Evolutionary conservation across 2,329 filamentous ascomycete genomes (phyloP).

Genomic region (Pezicula rhizophila): DNA sequence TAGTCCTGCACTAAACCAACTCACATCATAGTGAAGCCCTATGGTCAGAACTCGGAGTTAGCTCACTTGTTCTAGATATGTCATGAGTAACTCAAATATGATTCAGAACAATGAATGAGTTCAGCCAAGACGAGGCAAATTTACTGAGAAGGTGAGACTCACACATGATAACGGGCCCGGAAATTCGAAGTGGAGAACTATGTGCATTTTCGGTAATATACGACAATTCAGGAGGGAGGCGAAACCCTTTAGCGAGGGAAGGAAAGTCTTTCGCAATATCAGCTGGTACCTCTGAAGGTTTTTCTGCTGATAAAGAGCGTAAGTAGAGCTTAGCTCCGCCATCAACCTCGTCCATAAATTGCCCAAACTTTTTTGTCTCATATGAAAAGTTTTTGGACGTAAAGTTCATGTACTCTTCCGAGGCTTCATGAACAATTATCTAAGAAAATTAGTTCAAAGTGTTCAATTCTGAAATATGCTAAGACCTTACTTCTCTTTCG

Average conservation of each 20-base stretch:
- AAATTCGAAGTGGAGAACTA: slow-evolving; percentile 74
- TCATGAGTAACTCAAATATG: no score
- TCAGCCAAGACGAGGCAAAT: no score
- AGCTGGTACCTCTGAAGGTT: slow-evolving; percentile 65
- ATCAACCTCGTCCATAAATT: slow-evolving; percentile 57
- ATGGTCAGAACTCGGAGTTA: no score
- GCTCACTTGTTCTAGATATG: no score
- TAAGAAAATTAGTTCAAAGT: slow-evolving; percentile 27
- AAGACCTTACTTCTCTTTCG: slow-evolving; percentile 48
- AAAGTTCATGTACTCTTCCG: slow-evolving; percentile 68
- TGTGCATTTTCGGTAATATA: slow-evolving; percentile 59
- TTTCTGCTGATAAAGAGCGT: slow-evolving; percentile 65
- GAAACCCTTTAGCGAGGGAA: slow-evolving; percentile 61
- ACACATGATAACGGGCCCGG: slow-evolving; percentile 76
- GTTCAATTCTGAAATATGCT: slow-evolving; percentile 2
- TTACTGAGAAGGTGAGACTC: no score
- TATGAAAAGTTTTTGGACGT: slow-evolving; percentile 79
- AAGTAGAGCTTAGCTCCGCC: slow-evolving; percentile 64
- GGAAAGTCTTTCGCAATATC: slow-evolving; percentile 68
- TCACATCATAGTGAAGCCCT: slow-evolving; percentile 74
- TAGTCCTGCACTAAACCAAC: slow-evolving; percentile 16
- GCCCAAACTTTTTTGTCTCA: slow-evolving; percentile 57
- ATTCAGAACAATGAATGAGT: no score
- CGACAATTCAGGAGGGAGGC: slow-evolving; percentile 54
- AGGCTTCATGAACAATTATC: slow-evolving; percentile 69